Evolutionary conservation across 306 rosid genomes (phyloP), one percentile per base, ranked within the genome.

Genomic region (Cucumis hystrix): DNA sequence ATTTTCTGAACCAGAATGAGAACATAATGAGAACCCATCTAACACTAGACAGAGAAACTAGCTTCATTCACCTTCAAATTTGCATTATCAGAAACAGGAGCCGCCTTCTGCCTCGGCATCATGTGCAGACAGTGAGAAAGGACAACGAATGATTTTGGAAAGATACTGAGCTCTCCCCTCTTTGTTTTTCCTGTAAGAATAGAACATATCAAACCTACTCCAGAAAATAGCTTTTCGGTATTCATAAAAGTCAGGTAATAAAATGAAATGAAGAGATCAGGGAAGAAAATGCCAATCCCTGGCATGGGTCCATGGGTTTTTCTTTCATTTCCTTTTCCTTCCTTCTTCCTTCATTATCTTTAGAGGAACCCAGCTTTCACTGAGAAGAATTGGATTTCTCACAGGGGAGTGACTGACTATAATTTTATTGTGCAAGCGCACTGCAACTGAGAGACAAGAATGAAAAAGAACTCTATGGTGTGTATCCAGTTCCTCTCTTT

Each of bases 121-220:
- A 91, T 93, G 81, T 91, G 96, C 57, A 93, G 84, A 82, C 96
- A 89, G 84, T 91, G 92, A 59, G 96, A 91, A 74, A 93, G 85
- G 74, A 85, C 86, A 35, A 83, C 68, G 78, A 90, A 87, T 49
- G 87, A 84, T 81, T 77, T 87, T 52, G 95, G 96, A 72, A 93
- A 93, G 70, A 92, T 89, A 84, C 97, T 93, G 18, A 91, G 88
- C 82, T 93, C 97, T 75, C 98, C 98, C 74, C 87, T 93, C 83
- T 91, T 93, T 77, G 93, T 93, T 88, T 93, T 93, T 21, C 98
- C 98, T 93, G 81, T 20, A 80, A 58, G 7, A 15, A 14, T 20
- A 28, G 17, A 40, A 72, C 33, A 14, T 71, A 49, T 66, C 52
- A 39, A 64, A n/a, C 30, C 11, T 39, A 66, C 73, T 18, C 9